phyloP scores from a whole-genome alignment of 2,329 filamentous ascomycete species.

The Diaporthe amygdali region DNA sequence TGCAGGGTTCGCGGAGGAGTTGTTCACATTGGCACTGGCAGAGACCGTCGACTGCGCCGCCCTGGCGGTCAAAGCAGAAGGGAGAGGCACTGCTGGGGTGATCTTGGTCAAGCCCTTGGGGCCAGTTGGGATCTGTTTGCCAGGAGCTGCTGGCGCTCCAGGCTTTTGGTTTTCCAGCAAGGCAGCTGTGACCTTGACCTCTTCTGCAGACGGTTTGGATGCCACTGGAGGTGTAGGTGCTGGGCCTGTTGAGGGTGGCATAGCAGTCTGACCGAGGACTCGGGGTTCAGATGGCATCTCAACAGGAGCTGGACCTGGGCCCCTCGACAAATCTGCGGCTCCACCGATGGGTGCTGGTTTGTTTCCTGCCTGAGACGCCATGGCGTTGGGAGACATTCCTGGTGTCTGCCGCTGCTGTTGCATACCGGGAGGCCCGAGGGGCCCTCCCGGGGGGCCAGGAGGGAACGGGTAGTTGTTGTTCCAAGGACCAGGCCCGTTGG shows the following conservation, averaged over 20 bases:
- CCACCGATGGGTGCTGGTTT: slow-evolving; percentile 60
- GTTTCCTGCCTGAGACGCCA: slow-evolving; percentile 32
- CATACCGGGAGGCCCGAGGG: slow-evolving; percentile 33
- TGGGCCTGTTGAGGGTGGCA: slow-evolving; percentile 44
- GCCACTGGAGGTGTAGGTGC: slow-evolving; percentile 70
- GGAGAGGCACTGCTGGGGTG: slow-evolving; percentile 69
- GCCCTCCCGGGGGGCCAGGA: slow-evolving; percentile 43
- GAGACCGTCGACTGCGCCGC: slow-evolving; percentile 35
- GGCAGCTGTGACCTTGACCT: slow-evolving; percentile 59
- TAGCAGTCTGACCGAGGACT: slow-evolving; percentile 49
- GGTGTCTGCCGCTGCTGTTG: slow-evolving; percentile 37
- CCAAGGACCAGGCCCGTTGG: slow-evolving; percentile 65
- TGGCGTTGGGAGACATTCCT: slow-evolving; percentile 22
- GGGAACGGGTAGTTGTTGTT: slow-evolving; percentile 65
- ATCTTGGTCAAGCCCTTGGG: slow-evolving; percentile 58
- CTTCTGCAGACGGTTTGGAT: slow-evolving; percentile 67
- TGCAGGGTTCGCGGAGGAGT: slow-evolving; percentile 37
- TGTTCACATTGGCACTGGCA: slow-evolving; percentile 30
- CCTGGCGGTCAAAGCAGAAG: slow-evolving; percentile 47
- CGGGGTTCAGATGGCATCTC: slow-evolving; percentile 61
- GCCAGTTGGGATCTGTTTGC: slow-evolving; percentile 50
- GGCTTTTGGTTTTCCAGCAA: slow-evolving; percentile 48
- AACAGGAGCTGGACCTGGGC: slow-evolving; percentile 38
- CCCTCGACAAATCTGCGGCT: slow-evolving; percentile 52
- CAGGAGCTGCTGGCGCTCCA: not conserved